Conservation (phyloP, 495 filamentous ascomycete genomes). For the Polyplosphaeria fusca region DNA sequence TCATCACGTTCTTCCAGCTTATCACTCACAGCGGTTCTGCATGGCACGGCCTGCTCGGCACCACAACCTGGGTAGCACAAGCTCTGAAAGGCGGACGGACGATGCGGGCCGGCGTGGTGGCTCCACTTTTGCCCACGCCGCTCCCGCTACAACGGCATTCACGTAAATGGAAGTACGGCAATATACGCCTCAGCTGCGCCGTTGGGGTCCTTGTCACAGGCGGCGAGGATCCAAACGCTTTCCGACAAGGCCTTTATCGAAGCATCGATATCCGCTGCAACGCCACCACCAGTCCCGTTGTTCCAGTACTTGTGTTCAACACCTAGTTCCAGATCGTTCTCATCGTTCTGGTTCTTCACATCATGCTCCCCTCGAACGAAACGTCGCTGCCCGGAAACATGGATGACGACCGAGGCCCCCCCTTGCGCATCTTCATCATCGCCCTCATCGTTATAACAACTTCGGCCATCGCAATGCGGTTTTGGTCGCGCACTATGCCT, state of each 20-base stretch:
- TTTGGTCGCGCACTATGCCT: background rate
- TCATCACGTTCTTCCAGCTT: no score
- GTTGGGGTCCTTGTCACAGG: background rate
- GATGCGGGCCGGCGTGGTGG: background rate
- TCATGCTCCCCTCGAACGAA: background rate
- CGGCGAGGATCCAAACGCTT: no score
- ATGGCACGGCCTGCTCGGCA: no score
- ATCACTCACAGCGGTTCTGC: no score
- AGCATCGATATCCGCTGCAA: background rate
- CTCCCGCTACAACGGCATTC: background rate
- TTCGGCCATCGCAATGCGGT: background rate
- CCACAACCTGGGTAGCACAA: background rate
- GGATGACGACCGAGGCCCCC: background rate
- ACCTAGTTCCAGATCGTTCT: background rate
- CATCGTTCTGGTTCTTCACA: background rate
- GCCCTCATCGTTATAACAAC: background rate
- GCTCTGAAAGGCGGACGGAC: background rate
- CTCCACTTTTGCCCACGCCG: background rate
- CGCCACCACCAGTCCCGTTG: background rate
- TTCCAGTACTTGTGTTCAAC: no score
- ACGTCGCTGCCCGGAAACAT: background rate
- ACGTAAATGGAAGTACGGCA: background rate
- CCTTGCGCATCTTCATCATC: background rate
- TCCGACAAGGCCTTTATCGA: background rate
- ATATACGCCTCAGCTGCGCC: background rate